A percentile compares a stretch with the other conserved stretches of the same genome.
These are phyloP conservation scores for Ramularia endophylla DNA, from an alignment of 2,329 filamentous ascomycete species.

Conservation along the genomic window DNA sequence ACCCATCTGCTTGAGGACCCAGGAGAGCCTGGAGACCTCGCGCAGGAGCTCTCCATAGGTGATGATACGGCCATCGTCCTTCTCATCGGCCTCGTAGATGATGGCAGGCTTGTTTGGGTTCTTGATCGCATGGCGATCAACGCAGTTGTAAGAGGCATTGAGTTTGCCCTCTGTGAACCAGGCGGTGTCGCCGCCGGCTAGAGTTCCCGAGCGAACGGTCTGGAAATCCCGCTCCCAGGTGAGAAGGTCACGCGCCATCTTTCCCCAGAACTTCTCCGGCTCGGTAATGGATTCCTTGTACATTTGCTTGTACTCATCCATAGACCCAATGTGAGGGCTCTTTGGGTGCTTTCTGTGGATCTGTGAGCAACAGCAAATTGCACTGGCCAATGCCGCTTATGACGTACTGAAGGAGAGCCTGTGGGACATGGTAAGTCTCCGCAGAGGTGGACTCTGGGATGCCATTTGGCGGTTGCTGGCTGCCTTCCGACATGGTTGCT, in stretches of 20 bases:
- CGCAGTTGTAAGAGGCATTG: conserved; percentile 96
- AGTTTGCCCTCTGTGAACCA: conserved; percentile 94
- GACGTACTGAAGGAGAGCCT: conserved; percentile 38
- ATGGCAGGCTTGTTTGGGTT: conserved; percentile 91
- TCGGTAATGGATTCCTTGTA: conserved; percentile 82
- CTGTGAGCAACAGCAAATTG: conserved; percentile 6
- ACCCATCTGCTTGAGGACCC: conserved; percentile 88
- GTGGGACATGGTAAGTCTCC: conserved; percentile 24
- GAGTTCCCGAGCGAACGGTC: conserved; percentile 73
- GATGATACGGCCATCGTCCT: conserved; percentile 76
- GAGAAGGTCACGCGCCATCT: conserved; percentile 78
- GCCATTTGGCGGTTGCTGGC: conserved; percentile 14
- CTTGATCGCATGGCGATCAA: conserved; percentile 94
- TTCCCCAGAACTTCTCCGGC: conserved; percentile 85
- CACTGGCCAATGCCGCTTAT: neutral
- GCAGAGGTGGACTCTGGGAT: conserved; percentile 25
- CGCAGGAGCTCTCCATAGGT: conserved; percentile 90
- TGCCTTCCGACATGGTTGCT: conserved; percentile 22
- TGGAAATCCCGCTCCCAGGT: conserved; percentile 89
- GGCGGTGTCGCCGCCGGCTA: conserved; percentile 74
- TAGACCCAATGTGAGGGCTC: conserved; percentile 53
- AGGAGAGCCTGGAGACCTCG: conserved; percentile 81
- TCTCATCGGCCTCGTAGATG: conserved; percentile 97
- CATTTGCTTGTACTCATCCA: conserved; percentile 58
- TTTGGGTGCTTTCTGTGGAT: conserved; percentile 52